Evolutionary conservation across 2,329 filamentous ascomycete species (phyloP).

Genomic region (Helotiales sp.): DNA sequence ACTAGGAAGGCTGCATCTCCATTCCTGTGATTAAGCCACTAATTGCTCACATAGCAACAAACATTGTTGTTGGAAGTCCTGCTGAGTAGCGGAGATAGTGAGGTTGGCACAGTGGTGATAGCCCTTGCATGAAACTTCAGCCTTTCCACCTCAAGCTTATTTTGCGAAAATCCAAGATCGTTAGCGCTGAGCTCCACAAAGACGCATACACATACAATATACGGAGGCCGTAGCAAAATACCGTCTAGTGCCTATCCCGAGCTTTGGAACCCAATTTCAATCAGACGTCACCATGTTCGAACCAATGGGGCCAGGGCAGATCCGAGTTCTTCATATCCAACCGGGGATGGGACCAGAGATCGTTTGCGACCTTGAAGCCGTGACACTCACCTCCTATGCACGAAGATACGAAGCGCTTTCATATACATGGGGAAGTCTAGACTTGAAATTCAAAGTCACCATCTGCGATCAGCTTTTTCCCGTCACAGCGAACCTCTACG

Average conservation of each 20-base stretch:
- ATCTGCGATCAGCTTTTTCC: neutral
- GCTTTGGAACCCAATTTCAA: neutral
- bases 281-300: conserved; percentile 2
- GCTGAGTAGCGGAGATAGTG: neutral
- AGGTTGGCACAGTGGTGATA: neutral
- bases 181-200: neutral
- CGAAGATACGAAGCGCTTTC: conserved; percentile 22
- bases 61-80: neutral
- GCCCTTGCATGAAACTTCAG: neutral
- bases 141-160: neutral
- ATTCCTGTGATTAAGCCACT: too few relatives aligned
- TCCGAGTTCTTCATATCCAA: conserved; percentile 8
- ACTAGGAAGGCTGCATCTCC: too few relatives aligned
- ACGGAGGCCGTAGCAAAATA: too few relatives aligned
- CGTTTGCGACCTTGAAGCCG: conserved; percentile 10
- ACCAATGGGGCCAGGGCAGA: neutral
- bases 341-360: neutral
- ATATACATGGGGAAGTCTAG: conserved; percentile 20
- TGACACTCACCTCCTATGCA: neutral
- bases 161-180: neutral
- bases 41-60: neutral
- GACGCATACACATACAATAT: too few relatives aligned
- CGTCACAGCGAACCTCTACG: conserved; percentile 15
- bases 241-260: neutral
- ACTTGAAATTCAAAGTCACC: neutral